These are phyloP conservation scores for Ceratocystis albifundus DNA, from an alignment of 2,329 filamentous ascomycete species.

Conservation along the genomic window DNA sequence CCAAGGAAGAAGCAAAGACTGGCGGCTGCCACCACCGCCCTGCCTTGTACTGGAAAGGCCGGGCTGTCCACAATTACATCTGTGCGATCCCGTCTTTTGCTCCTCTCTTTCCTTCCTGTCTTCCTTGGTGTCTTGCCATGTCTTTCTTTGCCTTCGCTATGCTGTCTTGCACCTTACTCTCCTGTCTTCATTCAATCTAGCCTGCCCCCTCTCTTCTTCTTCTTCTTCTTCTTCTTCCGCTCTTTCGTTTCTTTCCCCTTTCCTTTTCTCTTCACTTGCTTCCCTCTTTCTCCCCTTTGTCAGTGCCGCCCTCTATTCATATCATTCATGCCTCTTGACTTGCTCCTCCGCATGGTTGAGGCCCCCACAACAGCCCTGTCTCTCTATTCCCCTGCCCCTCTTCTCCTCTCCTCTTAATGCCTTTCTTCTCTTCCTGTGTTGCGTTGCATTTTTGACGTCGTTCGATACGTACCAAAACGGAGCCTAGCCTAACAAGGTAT, in stretches of 20 bases:
- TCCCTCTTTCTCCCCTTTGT: neutral
- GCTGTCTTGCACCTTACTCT: neutral
- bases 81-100: neutral
- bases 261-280: neutral
- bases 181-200: neutral
- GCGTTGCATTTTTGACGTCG: constrained; percentile 6
- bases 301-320: too few species aligned
- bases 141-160: neutral
- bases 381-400: neutral
- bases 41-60: neutral
- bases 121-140: neutral
- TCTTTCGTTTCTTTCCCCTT: neutral
- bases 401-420: neutral
- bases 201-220: neutral
- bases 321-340: too few species aligned
- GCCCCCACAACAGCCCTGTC: neutral
- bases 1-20: neutral
- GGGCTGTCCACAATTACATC: neutral
- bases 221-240: neutral
- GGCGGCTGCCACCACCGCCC: constrained; percentile 3
- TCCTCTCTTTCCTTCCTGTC: neutral
- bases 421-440: neutral
- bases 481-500: neutral
- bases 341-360: neutral
- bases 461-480: constrained; percentile 10